Conservation (phyloP, 2,329 filamentous ascomycete species). For the Fusarium udum region DNA sequence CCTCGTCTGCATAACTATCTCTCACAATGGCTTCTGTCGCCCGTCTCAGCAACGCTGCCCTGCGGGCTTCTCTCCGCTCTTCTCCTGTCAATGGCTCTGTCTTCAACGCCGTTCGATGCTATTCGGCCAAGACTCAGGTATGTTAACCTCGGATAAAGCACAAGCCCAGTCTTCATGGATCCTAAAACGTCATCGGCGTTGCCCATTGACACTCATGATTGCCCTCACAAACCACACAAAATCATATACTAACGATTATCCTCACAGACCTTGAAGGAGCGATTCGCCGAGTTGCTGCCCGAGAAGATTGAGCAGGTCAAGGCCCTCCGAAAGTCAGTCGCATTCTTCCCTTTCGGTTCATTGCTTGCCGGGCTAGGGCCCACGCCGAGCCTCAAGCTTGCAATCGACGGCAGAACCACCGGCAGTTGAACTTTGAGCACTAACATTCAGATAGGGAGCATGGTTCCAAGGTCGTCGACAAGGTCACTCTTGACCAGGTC, state of each 20-base stretch:
- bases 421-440: conserved; percentile 14
- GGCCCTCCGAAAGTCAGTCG: conserved; percentile 89
- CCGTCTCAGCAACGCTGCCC: conserved; percentile 81
- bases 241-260: conserved; percentile 8
- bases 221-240: neutral
- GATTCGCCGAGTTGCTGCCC: conserved; percentile 94
- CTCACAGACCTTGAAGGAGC: conserved; percentile 90
- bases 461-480: conserved; percentile 93
- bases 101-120: conserved; percentile 87
- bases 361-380: conserved; percentile 21
- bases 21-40: conserved; percentile 81
- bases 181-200: conserved; percentile 5
- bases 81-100: conserved; percentile 75
- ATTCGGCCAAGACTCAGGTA: conserved; percentile 93
- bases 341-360: conserved; percentile 25
- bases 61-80: conserved; percentile 78
- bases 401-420: conserved; percentile 4
- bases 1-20: conserved; percentile 44
- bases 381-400: conserved; percentile 19
- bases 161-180: conserved; percentile 7
- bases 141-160: conserved; percentile 40
- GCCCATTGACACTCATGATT: neutral
- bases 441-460: conserved; percentile 72
- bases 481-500: conserved; percentile 99
- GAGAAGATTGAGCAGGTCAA: conserved; percentile 99